Percentiles rank a stretch among this genome's conserved stretches.
These are phyloP conservation scores for Sphagnum magellanicum DNA, from an alignment of 228 moss, liverwort and hornwort species.

Conservation along the genomic window DNA sequence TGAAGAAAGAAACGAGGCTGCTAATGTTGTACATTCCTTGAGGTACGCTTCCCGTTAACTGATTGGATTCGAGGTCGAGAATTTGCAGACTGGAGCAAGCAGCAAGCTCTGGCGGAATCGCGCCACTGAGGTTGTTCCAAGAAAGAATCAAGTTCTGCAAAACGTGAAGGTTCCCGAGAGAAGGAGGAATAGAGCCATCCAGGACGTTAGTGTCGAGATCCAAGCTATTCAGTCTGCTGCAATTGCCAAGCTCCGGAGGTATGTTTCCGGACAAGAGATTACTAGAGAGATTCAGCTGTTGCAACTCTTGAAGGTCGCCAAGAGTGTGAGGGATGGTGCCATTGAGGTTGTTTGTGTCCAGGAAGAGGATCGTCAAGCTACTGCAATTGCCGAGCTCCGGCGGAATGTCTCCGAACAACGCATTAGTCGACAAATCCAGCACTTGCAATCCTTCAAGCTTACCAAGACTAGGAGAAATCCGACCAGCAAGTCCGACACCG, in stretches of 20 bases:
- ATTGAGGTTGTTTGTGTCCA: constrained; percentile 4
- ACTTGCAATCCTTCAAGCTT: background rate
- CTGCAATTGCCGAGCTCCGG: background rate
- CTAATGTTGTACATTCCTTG: constrained; percentile 19
- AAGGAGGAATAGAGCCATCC: constrained; percentile 1
- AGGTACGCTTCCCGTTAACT: constrained; percentile 19
- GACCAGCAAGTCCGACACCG: constrained; percentile 1
- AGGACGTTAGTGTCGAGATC: constrained; percentile 7
- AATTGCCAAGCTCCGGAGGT: constrained; percentile 8
- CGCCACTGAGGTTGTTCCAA: constrained; percentile 6
- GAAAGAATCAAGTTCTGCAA: background rate
- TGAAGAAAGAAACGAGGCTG: constrained; percentile 13
- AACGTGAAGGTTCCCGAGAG: background rate
- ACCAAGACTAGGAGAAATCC: background rate
- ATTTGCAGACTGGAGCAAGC: background rate
- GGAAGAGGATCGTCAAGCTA: background rate
- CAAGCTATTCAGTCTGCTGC: constrained; percentile 1
- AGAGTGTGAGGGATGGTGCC: constrained; percentile 1
- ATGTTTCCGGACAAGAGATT: constrained; percentile 10
- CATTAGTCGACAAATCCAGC: background rate
- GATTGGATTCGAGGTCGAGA: background rate
- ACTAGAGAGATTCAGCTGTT: background rate
- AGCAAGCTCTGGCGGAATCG: background rate
- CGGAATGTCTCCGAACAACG: background rate
- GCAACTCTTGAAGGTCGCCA: background rate